Evolutionary conservation across 2,329 filamentous ascomycete genomes (phyloP).

Genomic region (Microsporum audouinii): DNA sequence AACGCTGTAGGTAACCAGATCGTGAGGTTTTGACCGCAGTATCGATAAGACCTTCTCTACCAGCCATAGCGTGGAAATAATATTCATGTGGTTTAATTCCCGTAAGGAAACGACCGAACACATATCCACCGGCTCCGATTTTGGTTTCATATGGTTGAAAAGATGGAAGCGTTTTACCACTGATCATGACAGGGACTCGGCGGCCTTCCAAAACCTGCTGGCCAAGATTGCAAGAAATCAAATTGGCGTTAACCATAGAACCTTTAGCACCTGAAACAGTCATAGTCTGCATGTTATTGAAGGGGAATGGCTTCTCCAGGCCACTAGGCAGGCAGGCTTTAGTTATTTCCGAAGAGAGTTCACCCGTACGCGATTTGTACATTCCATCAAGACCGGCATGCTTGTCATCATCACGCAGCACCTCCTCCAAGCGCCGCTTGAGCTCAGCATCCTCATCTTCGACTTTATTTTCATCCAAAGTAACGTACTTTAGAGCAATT

Average conservation of each 20-base stretch:
- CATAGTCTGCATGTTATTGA: conserved; percentile 99
- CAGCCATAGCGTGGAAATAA: conserved; percentile 99
- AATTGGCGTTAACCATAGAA: conserved; percentile 81
- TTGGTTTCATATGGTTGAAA: conserved; percentile 88
- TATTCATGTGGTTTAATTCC: conserved; percentile 96
- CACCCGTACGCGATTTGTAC: conserved; percentile 58
- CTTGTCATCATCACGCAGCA: conserved; percentile 81
- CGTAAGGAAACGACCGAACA: conserved; percentile 93
- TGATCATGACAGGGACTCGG: conserved; percentile 93
- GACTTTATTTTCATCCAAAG: conserved; percentile 54
- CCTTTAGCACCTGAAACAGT: conserved; percentile 94
- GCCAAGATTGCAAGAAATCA: conserved; percentile 94
- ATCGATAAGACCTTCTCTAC: conserved; percentile 94
- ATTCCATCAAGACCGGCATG: conserved; percentile 82
- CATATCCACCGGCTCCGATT: conserved; percentile 81
- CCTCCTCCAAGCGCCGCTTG: conserved; percentile 69
- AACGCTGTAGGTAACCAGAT: conserved; percentile 91
- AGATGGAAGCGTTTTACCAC: conserved; percentile 88
- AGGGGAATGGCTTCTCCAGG: conserved; percentile 82
- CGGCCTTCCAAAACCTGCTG: conserved; percentile 94
- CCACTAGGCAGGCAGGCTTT: conserved; percentile 66
- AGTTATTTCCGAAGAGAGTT: conserved; percentile 69
- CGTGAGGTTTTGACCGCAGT: conserved; percentile 97
- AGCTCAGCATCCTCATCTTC: conserved; percentile 60
- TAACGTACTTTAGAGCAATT: conserved; percentile 80